phyloP scores from a whole-genome alignment of 495 filamentous ascomycete genomes.

The Lindgomyces ingoldianus region DNA sequence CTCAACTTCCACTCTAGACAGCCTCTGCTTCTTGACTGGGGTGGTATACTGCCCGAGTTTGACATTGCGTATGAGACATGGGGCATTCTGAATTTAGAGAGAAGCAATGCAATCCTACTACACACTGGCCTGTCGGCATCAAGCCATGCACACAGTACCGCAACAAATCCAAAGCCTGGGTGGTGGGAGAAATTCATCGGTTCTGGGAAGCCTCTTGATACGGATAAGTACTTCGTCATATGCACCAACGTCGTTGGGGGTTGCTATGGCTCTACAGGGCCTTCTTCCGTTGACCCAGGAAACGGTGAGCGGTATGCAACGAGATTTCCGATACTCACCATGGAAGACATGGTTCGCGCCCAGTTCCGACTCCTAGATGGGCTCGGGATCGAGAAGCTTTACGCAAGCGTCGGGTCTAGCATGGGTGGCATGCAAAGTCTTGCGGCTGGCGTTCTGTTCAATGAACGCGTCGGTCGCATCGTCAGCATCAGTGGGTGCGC shows the following conservation, averaged over 20 bases:
- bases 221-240: conserved; percentile 86
- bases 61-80: conserved; percentile 92
- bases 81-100: conserved; percentile 78
- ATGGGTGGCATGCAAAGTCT: conserved; percentile 99
- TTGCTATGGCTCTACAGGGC: conserved; percentile 95
- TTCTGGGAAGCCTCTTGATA: conserved; percentile 81
- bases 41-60: conserved; percentile 81
- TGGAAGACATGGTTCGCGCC: conserved; percentile 96
- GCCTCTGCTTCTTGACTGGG: conserved; percentile 88
- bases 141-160: conserved; percentile 91
- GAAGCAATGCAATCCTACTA: conserved; percentile 86
- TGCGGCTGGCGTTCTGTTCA: conserved; percentile 84
- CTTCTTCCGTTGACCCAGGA: conserved; percentile 82
- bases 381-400: conserved; percentile 75
- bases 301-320: conserved; percentile 89
- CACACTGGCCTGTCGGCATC: conserved; percentile 95
- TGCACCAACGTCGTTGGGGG: conserved; percentile 97
- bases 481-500: conserved; percentile 93
- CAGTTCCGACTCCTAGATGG: conserved; percentile 88
- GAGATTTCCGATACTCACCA: conserved; percentile 92
- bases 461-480: conserved; percentile 74
- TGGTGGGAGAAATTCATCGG: conserved; percentile 99
- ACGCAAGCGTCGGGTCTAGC: conserved; percentile 91
- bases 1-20: conserved; percentile 69
- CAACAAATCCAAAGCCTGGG: conserved; percentile 78